phyloP scores from a whole-genome alignment of 2,329 filamentous ascomycete species.

The Raffaelea ambrosiae region DNA sequence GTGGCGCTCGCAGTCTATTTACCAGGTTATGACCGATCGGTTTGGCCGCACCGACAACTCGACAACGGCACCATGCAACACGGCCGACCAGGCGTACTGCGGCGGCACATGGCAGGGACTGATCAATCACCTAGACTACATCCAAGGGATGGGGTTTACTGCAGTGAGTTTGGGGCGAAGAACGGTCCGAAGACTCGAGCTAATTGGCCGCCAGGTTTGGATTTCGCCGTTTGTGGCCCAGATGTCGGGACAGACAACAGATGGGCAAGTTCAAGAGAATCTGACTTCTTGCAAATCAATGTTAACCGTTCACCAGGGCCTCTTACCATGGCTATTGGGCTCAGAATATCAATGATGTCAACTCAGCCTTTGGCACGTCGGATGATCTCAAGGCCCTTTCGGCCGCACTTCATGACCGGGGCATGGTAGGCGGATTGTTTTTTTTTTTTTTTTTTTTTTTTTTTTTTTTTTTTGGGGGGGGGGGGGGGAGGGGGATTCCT shows the following conservation, averaged over 20 bases:
- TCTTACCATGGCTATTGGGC: conserved; percentile 50
- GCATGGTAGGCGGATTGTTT: conserved; percentile 20
- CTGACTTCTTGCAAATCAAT: background rate
- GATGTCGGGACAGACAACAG: conserved; percentile 23
- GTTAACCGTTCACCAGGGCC: background rate
- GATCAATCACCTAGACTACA: conserved; percentile 50
- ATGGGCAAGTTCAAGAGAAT: conserved; percentile 14
- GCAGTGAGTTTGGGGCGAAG: conserved; percentile 26
- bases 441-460: too few species aligned
- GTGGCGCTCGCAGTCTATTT: conserved; percentile 49
- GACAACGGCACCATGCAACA: conserved; percentile 33
- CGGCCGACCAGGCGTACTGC: conserved; percentile 39
- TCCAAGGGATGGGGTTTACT: conserved; percentile 51
- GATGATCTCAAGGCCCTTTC: conserved; percentile 51
- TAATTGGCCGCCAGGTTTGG: conserved; percentile 30
- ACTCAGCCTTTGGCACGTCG: conserved; percentile 49
- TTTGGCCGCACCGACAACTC: conserved; percentile 39
- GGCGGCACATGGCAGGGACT: conserved; percentile 54
- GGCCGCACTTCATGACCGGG: conserved; percentile 24
- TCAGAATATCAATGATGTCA: conserved; percentile 38
- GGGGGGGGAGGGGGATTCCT: too few species aligned
- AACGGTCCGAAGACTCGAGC: background rate
- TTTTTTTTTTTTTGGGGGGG: too few species aligned
- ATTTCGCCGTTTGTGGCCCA: conserved; percentile 46
- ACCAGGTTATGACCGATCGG: conserved; percentile 50